Evolutionary conservation across 2,329 filamentous ascomycete species (phyloP).

Genomic region (Thielaviopsis cerberus): DNA sequence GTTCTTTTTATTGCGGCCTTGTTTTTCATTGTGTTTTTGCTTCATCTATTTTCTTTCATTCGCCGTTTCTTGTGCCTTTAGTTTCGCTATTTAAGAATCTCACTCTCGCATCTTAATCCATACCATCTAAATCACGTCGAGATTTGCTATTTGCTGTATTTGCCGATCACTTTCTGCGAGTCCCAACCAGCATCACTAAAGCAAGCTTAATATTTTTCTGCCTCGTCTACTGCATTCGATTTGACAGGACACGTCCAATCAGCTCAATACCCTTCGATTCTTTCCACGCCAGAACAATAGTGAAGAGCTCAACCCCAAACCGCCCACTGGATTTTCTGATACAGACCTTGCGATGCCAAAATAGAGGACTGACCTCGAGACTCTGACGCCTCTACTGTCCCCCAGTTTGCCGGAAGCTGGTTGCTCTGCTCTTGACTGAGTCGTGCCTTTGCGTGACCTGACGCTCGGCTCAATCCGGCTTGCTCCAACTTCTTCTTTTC

Average conservation of each 20-base stretch:
- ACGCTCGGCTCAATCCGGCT: background rate
- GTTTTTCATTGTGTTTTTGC: conserved; percentile 6
- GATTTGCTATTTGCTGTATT: background rate
- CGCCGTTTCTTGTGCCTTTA: background rate
- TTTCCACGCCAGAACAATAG: too few relatives aligned
- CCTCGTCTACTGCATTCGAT: background rate
- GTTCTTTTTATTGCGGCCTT: conserved; percentile 13
- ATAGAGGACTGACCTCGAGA: background rate
- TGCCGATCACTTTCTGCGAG: background rate
- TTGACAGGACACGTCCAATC: background rate
- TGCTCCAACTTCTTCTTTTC: background rate
- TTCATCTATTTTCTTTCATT: background rate
- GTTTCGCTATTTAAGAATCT: background rate
- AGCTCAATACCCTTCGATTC: too few relatives aligned
- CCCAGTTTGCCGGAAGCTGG: background rate
- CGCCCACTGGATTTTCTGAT: background rate
- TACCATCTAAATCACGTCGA: background rate
- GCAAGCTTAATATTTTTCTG: background rate
- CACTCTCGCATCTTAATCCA: background rate
- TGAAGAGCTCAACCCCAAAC: background rate
- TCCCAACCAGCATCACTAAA: background rate
- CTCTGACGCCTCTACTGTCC: background rate
- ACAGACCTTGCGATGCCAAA: background rate
- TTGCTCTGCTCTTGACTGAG: background rate
- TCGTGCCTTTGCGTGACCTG: background rate